Conservation (phyloP, 164 flowering plant species). For the Litsea cubeba region DNA sequence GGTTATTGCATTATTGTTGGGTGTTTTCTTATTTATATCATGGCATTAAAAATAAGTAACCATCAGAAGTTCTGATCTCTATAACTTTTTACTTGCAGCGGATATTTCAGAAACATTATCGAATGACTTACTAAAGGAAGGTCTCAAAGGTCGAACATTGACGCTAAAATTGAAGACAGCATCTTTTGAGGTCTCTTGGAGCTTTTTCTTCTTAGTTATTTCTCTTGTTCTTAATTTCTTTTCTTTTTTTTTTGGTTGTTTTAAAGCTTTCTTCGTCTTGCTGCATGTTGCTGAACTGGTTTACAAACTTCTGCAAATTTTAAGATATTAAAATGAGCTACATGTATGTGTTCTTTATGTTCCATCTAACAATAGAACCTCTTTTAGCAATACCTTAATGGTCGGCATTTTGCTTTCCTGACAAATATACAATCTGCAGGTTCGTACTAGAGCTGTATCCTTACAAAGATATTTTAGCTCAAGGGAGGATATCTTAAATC, state of each 20-base stretch:
- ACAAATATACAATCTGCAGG: slow-evolving; percentile 38
- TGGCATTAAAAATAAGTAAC: neutral
- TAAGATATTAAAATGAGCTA: neutral
- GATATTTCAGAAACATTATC: slow-evolving; percentile 80
- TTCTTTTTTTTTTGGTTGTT: neutral
- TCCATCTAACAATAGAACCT: neutral
- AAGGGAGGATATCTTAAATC: slow-evolving; percentile 65
- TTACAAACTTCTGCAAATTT: neutral
- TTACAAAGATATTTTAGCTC: slow-evolving; percentile 61
- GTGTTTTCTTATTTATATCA: neutral
- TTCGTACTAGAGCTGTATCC: slow-evolving; percentile 79
- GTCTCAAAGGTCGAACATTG: slow-evolving; percentile 78
- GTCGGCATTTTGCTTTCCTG: slow-evolving; percentile 4
- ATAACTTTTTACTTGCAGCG: slow-evolving; percentile 40
- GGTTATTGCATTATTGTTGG: neutral
- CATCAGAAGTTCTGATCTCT: slow-evolving; percentile 1
- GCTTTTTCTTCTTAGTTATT: slow-evolving; percentile 1
- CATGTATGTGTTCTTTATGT: neutral
- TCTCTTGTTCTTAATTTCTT: neutral
- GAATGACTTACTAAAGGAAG: slow-evolving; percentile 70
- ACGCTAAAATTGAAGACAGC: slow-evolving; percentile 90
- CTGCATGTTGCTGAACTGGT: neutral
- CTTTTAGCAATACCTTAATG: neutral
- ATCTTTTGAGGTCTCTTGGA: slow-evolving; percentile 73
- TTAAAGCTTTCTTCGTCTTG: neutral